Conservation (phyloP, 2,329 filamentous ascomycete species). For the Fusarium burgessii region DNA sequence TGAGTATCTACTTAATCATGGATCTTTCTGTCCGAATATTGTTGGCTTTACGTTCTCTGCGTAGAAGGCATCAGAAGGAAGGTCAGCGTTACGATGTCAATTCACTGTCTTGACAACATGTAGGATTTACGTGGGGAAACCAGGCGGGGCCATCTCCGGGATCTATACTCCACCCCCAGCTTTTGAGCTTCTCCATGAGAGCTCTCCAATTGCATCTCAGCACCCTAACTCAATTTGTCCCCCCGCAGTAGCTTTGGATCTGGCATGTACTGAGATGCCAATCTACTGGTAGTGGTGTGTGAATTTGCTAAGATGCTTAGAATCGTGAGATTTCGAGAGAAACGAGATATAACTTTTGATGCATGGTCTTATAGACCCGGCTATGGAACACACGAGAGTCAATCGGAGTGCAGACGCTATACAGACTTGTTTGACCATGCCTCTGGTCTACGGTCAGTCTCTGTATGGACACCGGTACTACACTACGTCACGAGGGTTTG, state of each 20-base stretch:
- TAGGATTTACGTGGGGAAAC: conserved; percentile 11
- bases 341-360: background rate
- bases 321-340: conserved; percentile 7
- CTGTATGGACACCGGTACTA: background rate
- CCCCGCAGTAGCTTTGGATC: background rate
- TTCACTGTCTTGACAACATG: background rate
- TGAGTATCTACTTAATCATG: background rate
- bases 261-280: background rate
- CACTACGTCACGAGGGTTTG: conserved; percentile 8
- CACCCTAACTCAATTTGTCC: background rate
- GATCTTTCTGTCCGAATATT: background rate
- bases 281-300: background rate
- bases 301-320: background rate
- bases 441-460: background rate
- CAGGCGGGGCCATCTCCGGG: conserved; percentile 1
- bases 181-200: conserved; percentile 1
- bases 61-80: background rate
- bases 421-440: too few species aligned
- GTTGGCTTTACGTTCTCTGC: background rate
- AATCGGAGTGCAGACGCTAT: background rate
- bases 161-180: background rate
- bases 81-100: background rate
- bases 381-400: background rate
- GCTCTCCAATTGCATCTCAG: background rate
- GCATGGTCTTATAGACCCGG: background rate